Conservation (phyloP, 2,329 filamentous ascomycete species). For the Ascochyta pisi region DNA sequence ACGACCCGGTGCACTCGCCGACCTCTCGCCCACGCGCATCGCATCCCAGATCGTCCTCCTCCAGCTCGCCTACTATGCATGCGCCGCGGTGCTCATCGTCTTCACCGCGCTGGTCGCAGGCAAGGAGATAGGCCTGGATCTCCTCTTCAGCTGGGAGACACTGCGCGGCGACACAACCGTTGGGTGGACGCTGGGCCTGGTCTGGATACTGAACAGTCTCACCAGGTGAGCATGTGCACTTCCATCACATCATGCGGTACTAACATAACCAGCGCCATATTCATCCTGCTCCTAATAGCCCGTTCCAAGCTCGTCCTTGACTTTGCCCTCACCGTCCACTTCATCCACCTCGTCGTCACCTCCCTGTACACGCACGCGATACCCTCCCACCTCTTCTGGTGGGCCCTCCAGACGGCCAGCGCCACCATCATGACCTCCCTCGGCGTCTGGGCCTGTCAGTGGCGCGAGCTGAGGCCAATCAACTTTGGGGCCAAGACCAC, state of each 20-base stretch:
- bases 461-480: slow-evolving; percentile 87
- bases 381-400: slow-evolving; percentile 85
- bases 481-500: slow-evolving; percentile 71
- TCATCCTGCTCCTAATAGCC: slow-evolving; percentile 81
- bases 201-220: slow-evolving; percentile 71
- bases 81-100: slow-evolving; percentile 67
- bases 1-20: slow-evolving; percentile 69
- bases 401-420: slow-evolving; percentile 70
- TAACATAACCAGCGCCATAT: slow-evolving; percentile 69
- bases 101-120: slow-evolving; percentile 73
- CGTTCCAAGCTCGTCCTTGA: slow-evolving; percentile 95
- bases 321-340: slow-evolving; percentile 88
- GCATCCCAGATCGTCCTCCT: slow-evolving; percentile 70
- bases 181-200: slow-evolving; percentile 72
- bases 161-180: slow-evolving; percentile 71
- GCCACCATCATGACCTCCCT: slow-evolving; percentile 70
- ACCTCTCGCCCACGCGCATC: slow-evolving; percentile 72
- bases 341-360: slow-evolving; percentile 79
- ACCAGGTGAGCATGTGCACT: slow-evolving; percentile 60
- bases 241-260: too few species aligned
- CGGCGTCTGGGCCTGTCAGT: slow-evolving; percentile 90
- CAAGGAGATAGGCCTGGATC: slow-evolving; percentile 62
- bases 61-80: slow-evolving; percentile 69
- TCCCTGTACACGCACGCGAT: slow-evolving; percentile 79
- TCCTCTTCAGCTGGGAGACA: slow-evolving; percentile 69